Evolutionary conservation across 2,329 filamentous ascomycete genomes (phyloP).

Genomic region (Cladosporium oxysporum): DNA sequence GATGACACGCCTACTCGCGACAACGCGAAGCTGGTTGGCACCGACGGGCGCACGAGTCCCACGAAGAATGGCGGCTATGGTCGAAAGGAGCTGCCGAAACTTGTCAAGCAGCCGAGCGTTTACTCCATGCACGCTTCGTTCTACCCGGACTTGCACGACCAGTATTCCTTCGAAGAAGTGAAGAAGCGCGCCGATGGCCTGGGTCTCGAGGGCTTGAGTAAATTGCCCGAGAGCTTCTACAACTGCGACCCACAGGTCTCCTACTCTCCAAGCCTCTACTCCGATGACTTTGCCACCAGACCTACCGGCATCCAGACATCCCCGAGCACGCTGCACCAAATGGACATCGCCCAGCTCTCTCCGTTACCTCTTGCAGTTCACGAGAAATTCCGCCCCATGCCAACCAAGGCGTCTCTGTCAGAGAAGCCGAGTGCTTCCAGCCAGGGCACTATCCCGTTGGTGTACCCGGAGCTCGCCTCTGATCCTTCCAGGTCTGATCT

Average conservation of each 20-base stretch:
- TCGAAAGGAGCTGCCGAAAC: conserved; percentile 25
- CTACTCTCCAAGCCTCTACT: conserved; percentile 37
- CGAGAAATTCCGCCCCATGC: neutral
- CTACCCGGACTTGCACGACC: conserved; percentile 29
- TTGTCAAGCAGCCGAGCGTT: conserved; percentile 34
- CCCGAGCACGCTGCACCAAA: neutral
- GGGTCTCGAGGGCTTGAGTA: conserved; percentile 34
- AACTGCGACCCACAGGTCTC: conserved; percentile 19
- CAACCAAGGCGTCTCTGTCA: neutral
- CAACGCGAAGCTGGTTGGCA: conserved; percentile 23
- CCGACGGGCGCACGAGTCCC: conserved; percentile 26
- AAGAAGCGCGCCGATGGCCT: conserved; percentile 32
- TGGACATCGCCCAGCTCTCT: neutral
- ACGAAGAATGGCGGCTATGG: conserved; percentile 31
- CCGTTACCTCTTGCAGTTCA: neutral
- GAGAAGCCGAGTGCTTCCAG: conserved; percentile 22
- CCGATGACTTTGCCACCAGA: conserved; percentile 1
- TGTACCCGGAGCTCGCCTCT: conserved; percentile 28
- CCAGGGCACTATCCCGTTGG: conserved; percentile 23
- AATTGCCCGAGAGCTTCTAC: conserved; percentile 29
- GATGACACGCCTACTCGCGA: conserved; percentile 12
- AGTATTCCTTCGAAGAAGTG: conserved; percentile 30
- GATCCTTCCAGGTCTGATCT: conserved; percentile 23
- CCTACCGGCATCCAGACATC: neutral
- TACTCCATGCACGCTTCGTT: conserved; percentile 35